Conservation (phyloP, 352 stramenopile species). For the Globisporangium paroecandrum region DNA sequence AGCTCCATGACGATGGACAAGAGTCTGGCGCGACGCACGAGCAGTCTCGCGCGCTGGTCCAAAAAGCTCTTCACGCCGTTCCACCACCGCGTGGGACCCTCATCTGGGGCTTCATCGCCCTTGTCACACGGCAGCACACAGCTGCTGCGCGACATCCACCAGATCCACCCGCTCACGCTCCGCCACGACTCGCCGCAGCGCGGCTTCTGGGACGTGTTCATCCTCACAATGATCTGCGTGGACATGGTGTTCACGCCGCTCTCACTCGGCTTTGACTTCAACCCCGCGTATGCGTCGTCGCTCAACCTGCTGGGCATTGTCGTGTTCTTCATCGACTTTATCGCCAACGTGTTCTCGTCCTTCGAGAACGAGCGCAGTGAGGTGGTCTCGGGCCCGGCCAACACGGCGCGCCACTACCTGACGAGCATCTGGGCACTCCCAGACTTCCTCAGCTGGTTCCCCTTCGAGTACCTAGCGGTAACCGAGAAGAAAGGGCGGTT, state of each 20-base stretch:
- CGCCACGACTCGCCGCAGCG: constrained; percentile 46
- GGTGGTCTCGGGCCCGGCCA: constrained; percentile 40
- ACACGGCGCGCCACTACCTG: constrained; percentile 49
- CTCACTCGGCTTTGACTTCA: constrained; percentile 43
- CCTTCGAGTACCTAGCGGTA: constrained; percentile 43
- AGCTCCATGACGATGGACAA: constrained; percentile 22
- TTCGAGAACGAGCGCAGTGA: constrained; percentile 48
- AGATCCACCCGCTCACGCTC: constrained; percentile 39
- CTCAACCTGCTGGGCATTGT: constrained; percentile 40
- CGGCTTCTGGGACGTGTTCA: constrained; percentile 46
- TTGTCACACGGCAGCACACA: constrained; percentile 31
- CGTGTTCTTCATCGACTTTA: constrained; percentile 54
- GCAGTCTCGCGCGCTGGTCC: constrained; percentile 12
- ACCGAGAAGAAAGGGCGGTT: constrained; percentile 34
- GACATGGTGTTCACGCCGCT: constrained; percentile 56
- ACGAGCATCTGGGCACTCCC: constrained; percentile 50
- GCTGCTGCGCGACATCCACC: constrained; percentile 30
- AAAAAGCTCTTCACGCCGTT: constrained; percentile 9
- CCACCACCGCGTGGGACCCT: constrained; percentile 3
- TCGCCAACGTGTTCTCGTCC: constrained; percentile 52
- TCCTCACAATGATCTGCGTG: constrained; percentile 51
- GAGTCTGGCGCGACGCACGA: constrained; percentile 5
- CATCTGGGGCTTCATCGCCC: neutral
- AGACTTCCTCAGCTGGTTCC: constrained; percentile 71
- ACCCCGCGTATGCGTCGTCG: constrained; percentile 18